phyloP scores from a whole-genome alignment of 257 asterid genomes.

The Penstemon davidsonii region DNA sequence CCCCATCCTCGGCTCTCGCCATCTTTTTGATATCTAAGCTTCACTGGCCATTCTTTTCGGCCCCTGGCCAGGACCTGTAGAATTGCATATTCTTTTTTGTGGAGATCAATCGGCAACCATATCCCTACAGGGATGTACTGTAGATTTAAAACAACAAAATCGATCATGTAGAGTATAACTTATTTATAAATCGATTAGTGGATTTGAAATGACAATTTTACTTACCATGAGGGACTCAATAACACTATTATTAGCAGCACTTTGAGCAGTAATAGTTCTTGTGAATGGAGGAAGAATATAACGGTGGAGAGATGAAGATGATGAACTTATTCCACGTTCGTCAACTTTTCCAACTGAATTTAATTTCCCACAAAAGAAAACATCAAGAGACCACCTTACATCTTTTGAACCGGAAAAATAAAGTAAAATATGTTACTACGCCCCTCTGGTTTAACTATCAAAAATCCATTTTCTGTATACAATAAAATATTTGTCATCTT shows the following conservation, averaged over 20 bases:
- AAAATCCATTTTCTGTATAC: no score
- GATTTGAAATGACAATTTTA: no score
- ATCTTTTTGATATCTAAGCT: not conserved
- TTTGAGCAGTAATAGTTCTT: not conserved
- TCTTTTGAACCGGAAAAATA: no score
- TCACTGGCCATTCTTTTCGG: constrained; percentile 17
- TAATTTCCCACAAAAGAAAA: no score
- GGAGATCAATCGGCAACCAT: constrained; percentile 18
- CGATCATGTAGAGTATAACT: no score
- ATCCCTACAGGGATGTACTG: constrained; percentile 33
- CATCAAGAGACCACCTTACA: no score
- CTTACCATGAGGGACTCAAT: no score
- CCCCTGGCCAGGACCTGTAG: constrained; percentile 18
- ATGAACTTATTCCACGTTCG: not conserved
- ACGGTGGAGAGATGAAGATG: not conserved
- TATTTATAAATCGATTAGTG: no score
- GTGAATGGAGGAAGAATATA: not conserved
- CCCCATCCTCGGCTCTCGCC: not conserved
- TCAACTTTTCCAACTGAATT: not conserved
- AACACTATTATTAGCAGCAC: not conserved
- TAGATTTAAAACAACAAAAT: not conserved
- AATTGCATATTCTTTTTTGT: not conserved
- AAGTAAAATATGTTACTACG: no score
- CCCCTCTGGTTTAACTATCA: no score
- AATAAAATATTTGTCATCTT: no score